Evolutionary conservation across 2,329 filamentous ascomycete species (phyloP).

Genomic region (Fusarium secorum): DNA sequence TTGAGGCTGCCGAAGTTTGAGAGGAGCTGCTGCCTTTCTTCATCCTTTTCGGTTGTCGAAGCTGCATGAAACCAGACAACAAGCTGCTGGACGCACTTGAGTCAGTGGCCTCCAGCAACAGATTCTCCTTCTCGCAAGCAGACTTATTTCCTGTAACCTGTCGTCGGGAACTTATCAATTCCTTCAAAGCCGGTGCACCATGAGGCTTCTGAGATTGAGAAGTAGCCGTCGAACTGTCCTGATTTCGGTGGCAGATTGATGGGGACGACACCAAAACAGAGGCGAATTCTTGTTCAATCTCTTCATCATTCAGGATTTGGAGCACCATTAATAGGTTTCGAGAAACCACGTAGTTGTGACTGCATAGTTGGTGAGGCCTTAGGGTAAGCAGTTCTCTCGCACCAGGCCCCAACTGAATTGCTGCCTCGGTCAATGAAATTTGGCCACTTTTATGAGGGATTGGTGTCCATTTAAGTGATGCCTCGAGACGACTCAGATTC

Average conservation of each 20-base stretch:
- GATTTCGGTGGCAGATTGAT: background rate
- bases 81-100: constrained; percentile 41
- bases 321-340: constrained; percentile 15
- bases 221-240: no score
- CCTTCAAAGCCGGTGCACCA: background rate
- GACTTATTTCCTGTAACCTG: background rate
- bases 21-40: constrained; percentile 2
- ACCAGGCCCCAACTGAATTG: background rate
- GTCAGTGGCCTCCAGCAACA: constrained; percentile 29
- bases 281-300: constrained; percentile 30
- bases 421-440: constrained; percentile 20
- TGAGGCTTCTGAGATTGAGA: background rate
- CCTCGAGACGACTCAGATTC: constrained; percentile 10
- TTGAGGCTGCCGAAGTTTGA: background rate
- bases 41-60: constrained; percentile 42
- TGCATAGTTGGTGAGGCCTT: constrained; percentile 14
- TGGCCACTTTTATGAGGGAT: constrained; percentile 10
- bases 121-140: background rate
- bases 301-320: constrained; percentile 27
- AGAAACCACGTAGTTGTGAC: constrained; percentile 22
- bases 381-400: constrained; percentile 23
- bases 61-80: constrained; percentile 45
- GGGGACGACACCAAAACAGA: no score
- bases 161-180: background rate
- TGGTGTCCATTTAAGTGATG: constrained; percentile 40